Evolutionary conservation across 495 filamentous ascomycete species (phyloP), one percentile per base, ranked within the genome.

Genomic region (Beverwykella pulmonaria): DNA sequence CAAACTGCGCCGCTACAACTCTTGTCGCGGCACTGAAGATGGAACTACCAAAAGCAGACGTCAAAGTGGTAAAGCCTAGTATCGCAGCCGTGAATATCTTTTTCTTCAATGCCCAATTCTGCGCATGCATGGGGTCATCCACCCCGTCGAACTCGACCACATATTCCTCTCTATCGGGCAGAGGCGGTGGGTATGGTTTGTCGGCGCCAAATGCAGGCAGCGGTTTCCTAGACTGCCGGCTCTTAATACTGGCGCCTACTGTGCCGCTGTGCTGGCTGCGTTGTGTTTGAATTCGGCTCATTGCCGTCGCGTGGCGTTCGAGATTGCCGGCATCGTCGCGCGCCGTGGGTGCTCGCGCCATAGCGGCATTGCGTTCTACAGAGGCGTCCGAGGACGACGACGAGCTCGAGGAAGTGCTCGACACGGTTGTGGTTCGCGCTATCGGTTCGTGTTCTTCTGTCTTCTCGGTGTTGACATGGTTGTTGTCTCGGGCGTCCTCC

Each of bases 121-220:
- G 88, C 0, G 91, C 88, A 75, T 96, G 89, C 47, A 89, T 70
- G 10, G 90, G 91, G 74, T 96, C 92, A 67, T 91, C 82, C 1
- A 84, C 86, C 0, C 91, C 90, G 53, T 88, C 85, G 67, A 95
- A 96, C 68, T 93, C 92, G 19, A 96, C 92, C 1, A 95, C 90
- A 79, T 94, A 96, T 62, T 89, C 86, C 69, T 94, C 92, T 69
- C 83, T 82, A 23, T 84, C 84, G 5, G 90, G 90, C 44, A 95
- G 74, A 0, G 76, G 80, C 3, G 89, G 90, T 10, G 91, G 92
- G 76, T 87, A 92, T 12, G 88, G 83, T 75, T 92, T 94, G 1
- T 91, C 91, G 59, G 82, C 88, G 12, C 91, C 91, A 67, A 86
- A 84, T 10, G 77, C 76, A 4, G 84, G 83, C 58, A 86, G 68